These are phyloP conservation scores for Umbelopsis vinacea DNA, from an alignment of 192 early-diverging fungal species.

Conservation along the genomic window DNA sequence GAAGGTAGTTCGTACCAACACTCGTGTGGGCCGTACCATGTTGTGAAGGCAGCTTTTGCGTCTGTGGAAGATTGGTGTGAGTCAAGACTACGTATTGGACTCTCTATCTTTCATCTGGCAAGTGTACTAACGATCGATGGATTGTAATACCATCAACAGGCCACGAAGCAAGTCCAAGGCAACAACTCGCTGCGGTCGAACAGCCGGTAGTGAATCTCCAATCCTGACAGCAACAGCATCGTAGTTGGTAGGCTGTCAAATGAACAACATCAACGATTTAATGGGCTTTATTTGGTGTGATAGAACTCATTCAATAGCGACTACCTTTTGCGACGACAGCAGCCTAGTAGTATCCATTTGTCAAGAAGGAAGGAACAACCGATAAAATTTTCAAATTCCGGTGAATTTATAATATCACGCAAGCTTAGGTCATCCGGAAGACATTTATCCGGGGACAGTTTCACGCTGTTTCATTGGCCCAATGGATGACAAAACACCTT, in stretches of 20 bases:
- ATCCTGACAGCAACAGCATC: conserved; percentile 4
- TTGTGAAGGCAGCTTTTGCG: conserved; percentile 7
- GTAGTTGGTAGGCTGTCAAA: background rate
- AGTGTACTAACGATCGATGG: conserved; percentile 26
- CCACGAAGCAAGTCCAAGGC: conserved; percentile 28
- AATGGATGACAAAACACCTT: too few species aligned
- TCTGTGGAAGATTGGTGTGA: background rate
- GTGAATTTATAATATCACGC: background rate
- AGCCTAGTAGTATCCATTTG: conserved; percentile 7
- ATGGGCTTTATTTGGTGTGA: too few species aligned
- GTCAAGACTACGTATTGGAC: background rate
- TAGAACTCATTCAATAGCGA: too few species aligned
- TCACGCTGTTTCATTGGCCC: too few species aligned
- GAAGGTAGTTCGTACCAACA: conserved; percentile 1
- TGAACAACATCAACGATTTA: background rate
- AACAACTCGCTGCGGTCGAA: conserved; percentile 15
- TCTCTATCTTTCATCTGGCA: too few species aligned
- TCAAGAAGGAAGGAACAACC: background rate
- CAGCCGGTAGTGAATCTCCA: background rate
- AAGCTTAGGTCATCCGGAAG: too few species aligned
- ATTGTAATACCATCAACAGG: conserved; percentile 23
- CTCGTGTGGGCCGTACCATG: conserved; percentile 2
- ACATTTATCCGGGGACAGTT: too few species aligned
- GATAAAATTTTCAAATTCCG: background rate
- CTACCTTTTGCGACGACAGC: background rate